Evolutionary conservation across 2,329 filamentous ascomycete genomes (phyloP), one percentile per base, ranked within the genome.

Genomic region (Macrophomina pseudophaseolina): DNA sequence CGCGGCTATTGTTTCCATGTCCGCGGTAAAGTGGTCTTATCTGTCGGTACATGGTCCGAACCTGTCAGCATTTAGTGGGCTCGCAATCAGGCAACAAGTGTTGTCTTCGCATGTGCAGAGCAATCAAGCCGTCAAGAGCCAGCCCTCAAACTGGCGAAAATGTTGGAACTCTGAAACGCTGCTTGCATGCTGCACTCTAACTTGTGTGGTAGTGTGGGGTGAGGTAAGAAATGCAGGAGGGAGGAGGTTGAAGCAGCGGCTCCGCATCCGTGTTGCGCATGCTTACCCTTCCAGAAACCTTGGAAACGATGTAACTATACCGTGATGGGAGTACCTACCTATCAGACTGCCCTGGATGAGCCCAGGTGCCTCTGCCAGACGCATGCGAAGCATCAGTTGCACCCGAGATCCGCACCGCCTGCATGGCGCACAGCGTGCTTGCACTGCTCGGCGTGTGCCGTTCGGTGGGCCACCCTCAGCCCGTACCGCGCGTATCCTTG

Each of bases 51-150:
- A 49, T 8, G n/a, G 16, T 49, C 32, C 32, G 58, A n/a, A 6
- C 58, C 58, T 62, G 44, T 62, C 58, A 62, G 58, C 58, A 23
- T 49, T 48, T n/a, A 35, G 44, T 32, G 32, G 33, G 33, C 32
- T 38, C 33, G 14, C 8, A 38, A 54, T 11, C 49, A 52, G 11
- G 11, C 49, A 49, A 18, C 46, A 28, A 6, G 5, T 38, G n/a
- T 32, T 16, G 30, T 49, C 49, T 40, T n/a, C 33, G 44, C 58
- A 62, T 44, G 58, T 62, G 44, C 58, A 62, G 33, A 23, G 23
- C 23, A 23, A 23, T 23, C 23, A 23, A 23, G 23, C 23, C 23
- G 23, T 3, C 23, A 23, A 23, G 23, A 23, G 23, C 23, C 23
- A 23, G 23, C 23, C 23, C 23, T 23, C 23, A 23, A 23, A 23